phyloP scores from a whole-genome alignment of 177 flowering plant species.

The Telopea speciosissima region DNA sequence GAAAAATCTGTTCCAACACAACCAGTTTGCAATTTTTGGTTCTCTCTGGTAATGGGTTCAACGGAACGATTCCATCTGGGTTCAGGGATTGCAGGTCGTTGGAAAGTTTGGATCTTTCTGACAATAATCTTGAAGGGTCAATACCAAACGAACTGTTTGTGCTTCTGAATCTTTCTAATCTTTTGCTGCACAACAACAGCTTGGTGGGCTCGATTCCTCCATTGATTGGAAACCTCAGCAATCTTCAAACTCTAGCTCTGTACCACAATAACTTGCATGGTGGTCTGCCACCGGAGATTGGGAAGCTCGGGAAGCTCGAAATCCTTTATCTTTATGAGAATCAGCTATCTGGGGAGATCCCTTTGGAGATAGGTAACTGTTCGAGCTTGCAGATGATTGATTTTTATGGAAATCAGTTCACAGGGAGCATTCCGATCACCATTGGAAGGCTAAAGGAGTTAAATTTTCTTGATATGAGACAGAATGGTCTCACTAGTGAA shows the following conservation, averaged over 20 bases:
- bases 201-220: slow-evolving; percentile 64
- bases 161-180: slow-evolving; percentile 46
- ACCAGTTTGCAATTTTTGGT: slow-evolving; percentile 54
- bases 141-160: slow-evolving; percentile 57
- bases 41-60: slow-evolving; percentile 42
- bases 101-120: slow-evolving; percentile 66
- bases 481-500: slow-evolving; percentile 67
- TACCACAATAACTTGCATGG: slow-evolving; percentile 73
- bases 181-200: slow-evolving; percentile 76
- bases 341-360: slow-evolving; percentile 82
- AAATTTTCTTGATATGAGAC: slow-evolving; percentile 66
- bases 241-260: slow-evolving; percentile 53
- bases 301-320: slow-evolving; percentile 52
- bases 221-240: slow-evolving; percentile 52
- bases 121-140: slow-evolving; percentile 60
- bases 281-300: slow-evolving; percentile 60
- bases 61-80: slow-evolving; percentile 58
- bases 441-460: slow-evolving; percentile 64
- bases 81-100: slow-evolving; percentile 46
- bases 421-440: slow-evolving; percentile 58
- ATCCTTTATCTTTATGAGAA: slow-evolving; percentile 75
- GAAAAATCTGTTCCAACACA: slow-evolving; percentile 48
- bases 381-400: slow-evolving; percentile 70
- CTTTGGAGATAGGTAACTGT: slow-evolving; percentile 80
- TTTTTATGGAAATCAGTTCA: slow-evolving; percentile 71